Evolutionary conservation across 1,284 basidiomycete genomes (phyloP), one percentile per base, ranked within the genome.

Genomic region (Takashimella koratensis): DNA sequence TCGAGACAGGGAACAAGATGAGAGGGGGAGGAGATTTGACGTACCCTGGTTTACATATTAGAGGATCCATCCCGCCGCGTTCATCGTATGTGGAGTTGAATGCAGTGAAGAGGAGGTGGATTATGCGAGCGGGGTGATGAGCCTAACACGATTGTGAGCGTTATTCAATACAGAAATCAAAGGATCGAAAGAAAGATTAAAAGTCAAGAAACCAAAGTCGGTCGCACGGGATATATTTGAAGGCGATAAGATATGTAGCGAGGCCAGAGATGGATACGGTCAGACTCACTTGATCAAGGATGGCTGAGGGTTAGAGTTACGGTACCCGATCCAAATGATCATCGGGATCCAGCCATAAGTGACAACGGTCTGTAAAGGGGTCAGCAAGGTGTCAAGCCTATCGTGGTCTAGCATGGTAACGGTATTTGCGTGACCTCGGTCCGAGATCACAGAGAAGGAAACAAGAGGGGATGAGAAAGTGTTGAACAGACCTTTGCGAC

Each of bases 331-430:
- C 76, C 90, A 95, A 66, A 96, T 93, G 70, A 96, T 89, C 70
- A 92, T 79, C 39, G 92, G 92, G 68, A 96, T 89, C 90, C 92
- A 96, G 62, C 86, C 86, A 68, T 91, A 91, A 76, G 94, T 90
- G 55, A 94, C 74, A 65, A 90, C 81, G 57, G 87, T 90, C 91
- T 95, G 66, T 16, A 53, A 45, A 2, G 30, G 16, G 10, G 50
- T 59, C 43, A 59, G 54, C 25, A 8, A 8, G 8, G 16, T 36
- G 30, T 8, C 30, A 36, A 36, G 30, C 8, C 30, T 8, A 36
- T 8, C 16, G 30, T 36, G 16, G 16, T 36, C 16, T 36, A 8
- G 30, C 30, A 36, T 8, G 16, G 30, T 8, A 16, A 36, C 16
- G 16, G 30, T 36, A 36, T 36, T 8, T 36, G 30, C 20, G 16